Percentiles rank a stretch among this genome's conserved stretches.
phyloP scores from a whole-genome alignment of 2,329 filamentous ascomycete species.

The Pseudonectria buxi region DNA sequence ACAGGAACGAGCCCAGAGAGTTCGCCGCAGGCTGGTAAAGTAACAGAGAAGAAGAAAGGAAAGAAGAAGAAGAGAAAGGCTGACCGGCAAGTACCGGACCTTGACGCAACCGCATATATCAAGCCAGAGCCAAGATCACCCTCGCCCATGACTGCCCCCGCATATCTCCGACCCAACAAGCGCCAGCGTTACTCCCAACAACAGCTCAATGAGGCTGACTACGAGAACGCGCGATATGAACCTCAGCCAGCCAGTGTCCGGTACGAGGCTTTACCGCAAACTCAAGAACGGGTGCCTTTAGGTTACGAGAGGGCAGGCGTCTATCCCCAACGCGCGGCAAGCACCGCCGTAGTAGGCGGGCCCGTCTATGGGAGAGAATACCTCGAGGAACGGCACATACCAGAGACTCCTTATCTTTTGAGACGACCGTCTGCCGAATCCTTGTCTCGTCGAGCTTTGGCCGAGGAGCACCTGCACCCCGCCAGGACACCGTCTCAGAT shows the following conservation, averaged over 20 bases:
- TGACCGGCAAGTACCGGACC: slow-evolving; percentile 41
- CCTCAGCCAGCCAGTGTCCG: slow-evolving; percentile 31
- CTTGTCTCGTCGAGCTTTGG: too few relatives aligned
- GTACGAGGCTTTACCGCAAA: slow-evolving; percentile 27
- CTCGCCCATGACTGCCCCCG: slow-evolving; percentile 48
- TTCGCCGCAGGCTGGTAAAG: slow-evolving; percentile 47
- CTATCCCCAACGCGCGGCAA: slow-evolving; percentile 19
- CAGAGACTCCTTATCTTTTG: slow-evolving; percentile 25
- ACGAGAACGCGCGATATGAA: slow-evolving; percentile 36
- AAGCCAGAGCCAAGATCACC: slow-evolving; percentile 60
- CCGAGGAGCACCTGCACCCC: slow-evolving; percentile 22
- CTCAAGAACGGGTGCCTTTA: slow-evolving; percentile 25
- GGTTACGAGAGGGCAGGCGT: slow-evolving; percentile 26
- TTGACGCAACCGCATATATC: slow-evolving; percentile 47
- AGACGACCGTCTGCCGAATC: slow-evolving; percentile 17
- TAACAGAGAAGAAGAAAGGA: slow-evolving; percentile 41
- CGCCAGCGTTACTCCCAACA: slow-evolving; percentile 44
- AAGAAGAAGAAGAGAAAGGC: slow-evolving; percentile 49
- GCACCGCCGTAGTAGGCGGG: slow-evolving; percentile 20
- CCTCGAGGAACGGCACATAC: slow-evolving; percentile 24
- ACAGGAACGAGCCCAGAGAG: slow-evolving; percentile 52
- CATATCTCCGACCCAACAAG: slow-evolving; percentile 50
- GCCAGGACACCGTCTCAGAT: slow-evolving; percentile 35
- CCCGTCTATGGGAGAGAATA: slow-evolving; percentile 28
- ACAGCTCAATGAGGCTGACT: slow-evolving; percentile 25